Evolutionary conservation across 2,329 filamentous ascomycete species (phyloP).

Genomic region (Calonectria montana): DNA sequence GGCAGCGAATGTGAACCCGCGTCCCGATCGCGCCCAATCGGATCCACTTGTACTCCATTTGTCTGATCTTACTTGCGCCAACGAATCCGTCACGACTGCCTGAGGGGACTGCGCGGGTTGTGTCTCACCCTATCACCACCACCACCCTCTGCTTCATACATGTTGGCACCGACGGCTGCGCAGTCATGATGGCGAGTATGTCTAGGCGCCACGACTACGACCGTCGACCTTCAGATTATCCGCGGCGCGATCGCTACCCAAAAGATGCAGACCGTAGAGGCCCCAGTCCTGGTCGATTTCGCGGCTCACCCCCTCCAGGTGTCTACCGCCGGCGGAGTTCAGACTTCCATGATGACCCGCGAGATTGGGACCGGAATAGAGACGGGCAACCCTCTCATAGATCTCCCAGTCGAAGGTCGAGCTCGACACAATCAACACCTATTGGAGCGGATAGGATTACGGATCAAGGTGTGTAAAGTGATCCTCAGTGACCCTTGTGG

Average conservation of each 20-base stretch:
- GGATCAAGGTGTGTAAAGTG: conserved; percentile 31
- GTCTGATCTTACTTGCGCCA: conserved; percentile 16
- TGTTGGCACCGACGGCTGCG: conserved; percentile 20
- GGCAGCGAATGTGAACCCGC: background rate
- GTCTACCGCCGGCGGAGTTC: conserved; percentile 15
- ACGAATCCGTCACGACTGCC: background rate
- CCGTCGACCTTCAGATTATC: background rate
- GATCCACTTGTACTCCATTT: conserved; percentile 23
- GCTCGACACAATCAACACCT: conserved; percentile 11
- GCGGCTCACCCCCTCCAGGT: conserved; percentile 13
- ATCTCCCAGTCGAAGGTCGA: conserved; percentile 1
- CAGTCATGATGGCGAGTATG: conserved; percentile 32
- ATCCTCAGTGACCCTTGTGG: background rate
- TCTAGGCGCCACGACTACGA: conserved; percentile 25
- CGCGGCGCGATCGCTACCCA: conserved; percentile 16
- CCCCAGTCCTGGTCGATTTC: conserved; percentile 22
- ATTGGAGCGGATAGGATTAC: conserved; percentile 12
- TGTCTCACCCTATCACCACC: background rate
- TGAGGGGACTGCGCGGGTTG: background rate
- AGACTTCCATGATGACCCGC: conserved; percentile 25
- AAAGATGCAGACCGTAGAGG: conserved; percentile 25
- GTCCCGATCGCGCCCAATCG: background rate
- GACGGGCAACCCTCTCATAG: background rate
- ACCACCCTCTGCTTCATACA: conserved; percentile 18
- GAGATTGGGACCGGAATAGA: conserved; percentile 17